Conservation (phyloP, 1,139 yeast species). For the Taphrina sp. region DNA sequence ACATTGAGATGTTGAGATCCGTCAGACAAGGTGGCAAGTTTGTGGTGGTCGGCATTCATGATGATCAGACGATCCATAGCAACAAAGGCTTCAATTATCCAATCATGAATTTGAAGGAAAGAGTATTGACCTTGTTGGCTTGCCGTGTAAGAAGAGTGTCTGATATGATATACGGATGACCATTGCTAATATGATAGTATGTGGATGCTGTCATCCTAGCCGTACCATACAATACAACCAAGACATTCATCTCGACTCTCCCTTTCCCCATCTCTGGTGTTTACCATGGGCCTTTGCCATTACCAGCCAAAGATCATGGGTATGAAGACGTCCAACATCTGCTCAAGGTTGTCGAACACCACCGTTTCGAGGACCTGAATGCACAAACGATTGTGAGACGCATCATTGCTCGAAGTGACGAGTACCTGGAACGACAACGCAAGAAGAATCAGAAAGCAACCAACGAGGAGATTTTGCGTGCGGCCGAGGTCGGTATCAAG, state of each 20-base stretch:
- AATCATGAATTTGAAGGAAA: slow-evolving; percentile 81
- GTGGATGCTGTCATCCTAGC: slow-evolving; percentile 53
- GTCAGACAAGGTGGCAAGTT: slow-evolving; percentile 48
- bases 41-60: slow-evolving; percentile 69
- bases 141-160: slow-evolving; percentile 49
- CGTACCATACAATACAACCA: slow-evolving; percentile 59
- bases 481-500: slow-evolving; percentile 18
- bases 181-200: slow-evolving; percentile 4
- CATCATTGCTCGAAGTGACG: slow-evolving; percentile 61
- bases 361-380: slow-evolving; percentile 59
- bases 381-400: slow-evolving; percentile 67
- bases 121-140: slow-evolving; percentile 82
- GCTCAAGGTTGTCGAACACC: slow-evolving; percentile 53
- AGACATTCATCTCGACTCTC: slow-evolving; percentile 46
- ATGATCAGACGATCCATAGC: slow-evolving; percentile 55
- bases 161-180: background rate
- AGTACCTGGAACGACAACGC: slow-evolving; percentile 75
- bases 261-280: slow-evolving; percentile 49
- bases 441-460: slow-evolving; percentile 71
- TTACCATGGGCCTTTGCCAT: slow-evolving; percentile 62
- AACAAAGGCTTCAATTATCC: slow-evolving; percentile 71
- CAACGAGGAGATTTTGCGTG: slow-evolving; percentile 45
- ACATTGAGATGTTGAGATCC: slow-evolving; percentile 64
- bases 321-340: slow-evolving; percentile 48
- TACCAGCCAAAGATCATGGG: slow-evolving; percentile 43